Conservation (phyloP, 179 eudicot species). For the Actinidia polygama region DNA sequence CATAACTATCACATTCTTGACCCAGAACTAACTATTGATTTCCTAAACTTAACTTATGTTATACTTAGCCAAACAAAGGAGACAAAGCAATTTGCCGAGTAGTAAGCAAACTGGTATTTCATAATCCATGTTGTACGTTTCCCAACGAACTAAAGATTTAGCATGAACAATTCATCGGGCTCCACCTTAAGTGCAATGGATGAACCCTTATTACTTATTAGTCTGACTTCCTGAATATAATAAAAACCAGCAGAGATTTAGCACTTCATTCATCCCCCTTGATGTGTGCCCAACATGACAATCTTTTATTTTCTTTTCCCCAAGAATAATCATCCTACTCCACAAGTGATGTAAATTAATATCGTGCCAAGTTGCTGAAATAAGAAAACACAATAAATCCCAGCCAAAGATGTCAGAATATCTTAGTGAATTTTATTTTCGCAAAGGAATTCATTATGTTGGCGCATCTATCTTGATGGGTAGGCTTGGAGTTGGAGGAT, state of each 20-base stretch:
- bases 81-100: too few relatives aligned
- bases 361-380: slow-evolving; percentile 7
- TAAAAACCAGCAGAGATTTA: background rate
- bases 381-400: slow-evolving; percentile 22
- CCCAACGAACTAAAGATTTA: background rate
- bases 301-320: slow-evolving; percentile 5
- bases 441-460: slow-evolving; percentile 22
- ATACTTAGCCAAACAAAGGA: too few relatives aligned
- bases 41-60: too few relatives aligned
- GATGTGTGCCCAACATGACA: background rate
- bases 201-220: too few relatives aligned
- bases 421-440: slow-evolving; percentile 13
- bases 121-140: too few relatives aligned
- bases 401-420: slow-evolving; percentile 30
- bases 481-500: slow-evolving; percentile 30
- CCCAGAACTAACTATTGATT: too few relatives aligned
- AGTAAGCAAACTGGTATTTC: too few relatives aligned
- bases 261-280: background rate
- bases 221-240: too few relatives aligned
- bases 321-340: background rate
- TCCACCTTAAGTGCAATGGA: background rate
- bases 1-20: too few relatives aligned
- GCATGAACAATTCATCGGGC: slow-evolving; percentile 3
- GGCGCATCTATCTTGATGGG: slow-evolving; percentile 36
- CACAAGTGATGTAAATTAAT: background rate